phyloP scores from a whole-genome alignment of 768 basidiomycete species.

The Boletus reticulatus region DNA sequence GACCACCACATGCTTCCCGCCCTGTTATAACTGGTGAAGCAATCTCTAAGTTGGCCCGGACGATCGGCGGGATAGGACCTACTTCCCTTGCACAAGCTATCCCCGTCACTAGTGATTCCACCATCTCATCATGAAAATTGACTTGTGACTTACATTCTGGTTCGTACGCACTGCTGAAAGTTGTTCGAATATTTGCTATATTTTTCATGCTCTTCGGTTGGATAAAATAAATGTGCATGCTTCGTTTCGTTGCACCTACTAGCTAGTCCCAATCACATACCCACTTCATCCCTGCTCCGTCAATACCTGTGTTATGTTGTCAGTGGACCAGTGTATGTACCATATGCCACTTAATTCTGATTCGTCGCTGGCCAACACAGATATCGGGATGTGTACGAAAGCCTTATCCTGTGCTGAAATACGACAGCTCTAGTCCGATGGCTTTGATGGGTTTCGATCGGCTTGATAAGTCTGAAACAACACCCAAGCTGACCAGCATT shows the following conservation, averaged over 20 bases:
- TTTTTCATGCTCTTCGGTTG: constrained; percentile 14
- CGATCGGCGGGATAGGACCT: constrained; percentile 45
- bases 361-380: constrained; percentile 4
- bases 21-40: constrained; percentile 77
- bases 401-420: constrained; percentile 66
- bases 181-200: constrained; percentile 11
- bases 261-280: constrained; percentile 24
- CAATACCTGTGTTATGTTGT: constrained; percentile 22
- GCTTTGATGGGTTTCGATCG: constrained; percentile 85
- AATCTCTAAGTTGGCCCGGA: constrained; percentile 60
- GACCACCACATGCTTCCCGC: constrained; percentile 45
- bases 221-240: constrained; percentile 14
- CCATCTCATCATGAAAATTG: constrained; percentile 21
- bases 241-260: constrained; percentile 11
- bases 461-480: constrained; percentile 87
- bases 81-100: constrained; percentile 25
- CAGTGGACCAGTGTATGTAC: constrained; percentile 17
- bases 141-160: constrained; percentile 5
- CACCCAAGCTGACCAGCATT: constrained; percentile 85
- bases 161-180: constrained; percentile 11
- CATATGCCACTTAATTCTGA: constrained; percentile 18
- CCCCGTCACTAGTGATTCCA: constrained; percentile 26
- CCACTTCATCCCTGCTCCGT: constrained; percentile 17
- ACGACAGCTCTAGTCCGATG: constrained; percentile 90
- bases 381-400: neutral